Evolutionary conservation across 257 asterid species (phyloP).

Genomic region (Nicotiana noctiflora): DNA sequence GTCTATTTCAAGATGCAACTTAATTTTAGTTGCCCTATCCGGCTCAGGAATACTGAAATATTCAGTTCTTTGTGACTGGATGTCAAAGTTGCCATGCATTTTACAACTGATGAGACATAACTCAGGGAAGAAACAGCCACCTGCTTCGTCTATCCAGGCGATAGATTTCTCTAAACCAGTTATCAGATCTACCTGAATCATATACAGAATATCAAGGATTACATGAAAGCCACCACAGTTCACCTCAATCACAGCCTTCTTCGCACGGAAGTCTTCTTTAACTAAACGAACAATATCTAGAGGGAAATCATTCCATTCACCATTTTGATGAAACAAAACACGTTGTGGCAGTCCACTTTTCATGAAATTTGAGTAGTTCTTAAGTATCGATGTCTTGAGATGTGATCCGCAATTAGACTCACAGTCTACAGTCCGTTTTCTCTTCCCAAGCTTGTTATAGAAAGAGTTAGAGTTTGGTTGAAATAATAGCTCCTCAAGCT

Average conservation of each 20-base stretch:
- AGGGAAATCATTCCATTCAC: constrained; percentile 80
- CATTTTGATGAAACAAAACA: constrained; percentile 51
- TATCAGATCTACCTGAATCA: constrained; percentile 55
- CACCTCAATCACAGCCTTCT: constrained; percentile 58
- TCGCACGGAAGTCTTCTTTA: constrained; percentile 41
- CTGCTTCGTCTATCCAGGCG: constrained; percentile 86
- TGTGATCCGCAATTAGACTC: constrained; percentile 17
- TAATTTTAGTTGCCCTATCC: constrained; percentile 36
- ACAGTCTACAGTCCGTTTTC: constrained; percentile 29
- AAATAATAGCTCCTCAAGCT: constrained; percentile 29
- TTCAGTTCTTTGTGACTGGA: constrained; percentile 19
- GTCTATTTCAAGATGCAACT: constrained; percentile 68
- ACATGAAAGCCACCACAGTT: constrained; percentile 36
- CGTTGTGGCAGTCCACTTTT: constrained; percentile 56
- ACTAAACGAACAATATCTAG: constrained; percentile 41
- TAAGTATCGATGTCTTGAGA: constrained; percentile 33
- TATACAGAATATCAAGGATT: constrained; percentile 62
- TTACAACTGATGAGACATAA: constrained; percentile 30
- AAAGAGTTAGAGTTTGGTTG: constrained; percentile 27
- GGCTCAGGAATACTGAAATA: constrained; percentile 19
- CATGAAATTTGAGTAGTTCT: constrained; percentile 49
- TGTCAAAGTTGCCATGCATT: constrained; percentile 2
- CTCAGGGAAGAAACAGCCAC: constrained; percentile 73
- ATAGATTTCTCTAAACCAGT: constrained; percentile 57
- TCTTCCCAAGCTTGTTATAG: constrained; percentile 32